phyloP scores from a whole-genome alignment of 495 filamentous ascomycete species.

The Poronia punctata region DNA sequence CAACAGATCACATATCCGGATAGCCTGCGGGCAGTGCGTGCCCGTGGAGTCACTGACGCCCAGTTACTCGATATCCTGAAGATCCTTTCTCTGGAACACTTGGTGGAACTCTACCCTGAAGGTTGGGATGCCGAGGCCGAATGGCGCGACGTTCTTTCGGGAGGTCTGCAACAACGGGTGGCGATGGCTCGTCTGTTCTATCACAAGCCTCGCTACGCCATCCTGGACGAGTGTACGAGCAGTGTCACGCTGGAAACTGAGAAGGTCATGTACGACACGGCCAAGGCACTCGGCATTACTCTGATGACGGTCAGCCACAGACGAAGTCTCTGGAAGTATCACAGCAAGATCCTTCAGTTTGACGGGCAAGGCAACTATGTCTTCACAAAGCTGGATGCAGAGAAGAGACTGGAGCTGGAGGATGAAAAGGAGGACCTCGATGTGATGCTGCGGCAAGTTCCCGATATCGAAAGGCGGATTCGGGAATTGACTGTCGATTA shows the following conservation, averaged over 20 bases:
- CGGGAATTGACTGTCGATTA: constrained; percentile 56
- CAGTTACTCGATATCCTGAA: constrained; percentile 72
- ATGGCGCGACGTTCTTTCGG: constrained; percentile 87
- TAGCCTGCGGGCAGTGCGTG: constrained; percentile 75
- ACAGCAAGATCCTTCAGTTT: constrained; percentile 88
- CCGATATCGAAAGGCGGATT: constrained; percentile 80
- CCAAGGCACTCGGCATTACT: constrained; percentile 84
- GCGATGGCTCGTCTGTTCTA: constrained; percentile 97
- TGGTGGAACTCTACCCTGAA: constrained; percentile 69
- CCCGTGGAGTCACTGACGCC: constrained; percentile 73
- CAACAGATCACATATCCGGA: constrained; percentile 98
- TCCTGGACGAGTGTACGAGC: constrained; percentile 93
- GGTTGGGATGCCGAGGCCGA: constrained; percentile 95
- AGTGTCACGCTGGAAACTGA: constrained; percentile 90
- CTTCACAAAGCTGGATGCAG: constrained; percentile 86
- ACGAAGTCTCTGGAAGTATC: constrained; percentile 91
- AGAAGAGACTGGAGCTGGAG: constrained; percentile 75
- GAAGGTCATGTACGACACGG: constrained; percentile 92
- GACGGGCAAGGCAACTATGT: constrained; percentile 89
- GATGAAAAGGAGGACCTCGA: constrained; percentile 97
- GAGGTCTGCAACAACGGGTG: constrained; percentile 91
- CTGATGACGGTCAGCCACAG: constrained; percentile 94
- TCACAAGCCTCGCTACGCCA: constrained; percentile 84
- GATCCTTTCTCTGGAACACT: constrained; percentile 70
- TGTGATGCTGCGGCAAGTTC: constrained; percentile 70